phyloP scores from a whole-genome alignment of 1,284 basidiomycete genomes.

The Psilocybe mexicana region DNA sequence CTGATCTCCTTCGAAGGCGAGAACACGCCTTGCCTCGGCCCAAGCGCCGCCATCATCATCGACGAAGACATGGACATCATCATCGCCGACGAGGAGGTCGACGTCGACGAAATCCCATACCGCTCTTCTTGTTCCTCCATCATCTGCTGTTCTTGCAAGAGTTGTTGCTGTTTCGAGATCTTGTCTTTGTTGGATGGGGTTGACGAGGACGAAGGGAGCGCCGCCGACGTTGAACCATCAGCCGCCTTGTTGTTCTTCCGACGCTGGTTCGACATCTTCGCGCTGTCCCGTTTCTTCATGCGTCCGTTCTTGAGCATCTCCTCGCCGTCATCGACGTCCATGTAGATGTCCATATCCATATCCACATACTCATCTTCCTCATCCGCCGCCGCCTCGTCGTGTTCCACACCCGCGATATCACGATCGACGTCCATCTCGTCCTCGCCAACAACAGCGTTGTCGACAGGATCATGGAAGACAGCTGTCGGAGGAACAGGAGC shows the following conservation, averaged over 20 bases:
- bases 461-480: too few species aligned
- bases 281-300: not conserved
- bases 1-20: conserved; percentile 36
- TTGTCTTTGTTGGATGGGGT: too few species aligned
- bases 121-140: not conserved
- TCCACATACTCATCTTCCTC: not conserved
- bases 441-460: too few species aligned
- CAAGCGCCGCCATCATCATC: conserved; percentile 17
- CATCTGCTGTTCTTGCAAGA: not conserved
- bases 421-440: too few species aligned
- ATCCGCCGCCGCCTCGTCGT: not conserved
- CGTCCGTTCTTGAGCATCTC: not conserved
- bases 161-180: not conserved
- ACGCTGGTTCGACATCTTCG: not conserved
- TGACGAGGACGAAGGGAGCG: too few species aligned
- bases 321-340: not conserved
- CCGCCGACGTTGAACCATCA: too few species aligned
- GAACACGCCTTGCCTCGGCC: conserved; percentile 63
- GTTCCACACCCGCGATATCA: too few species aligned
- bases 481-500: not conserved
- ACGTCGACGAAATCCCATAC: not conserved
- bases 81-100: not conserved
- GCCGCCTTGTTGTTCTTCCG: not conserved
- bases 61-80: not conserved
- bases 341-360: not conserved